These are phyloP conservation scores for Prinsepia uniflora DNA, from an alignment of 306 rosid genomes.

Conservation along the genomic window DNA sequence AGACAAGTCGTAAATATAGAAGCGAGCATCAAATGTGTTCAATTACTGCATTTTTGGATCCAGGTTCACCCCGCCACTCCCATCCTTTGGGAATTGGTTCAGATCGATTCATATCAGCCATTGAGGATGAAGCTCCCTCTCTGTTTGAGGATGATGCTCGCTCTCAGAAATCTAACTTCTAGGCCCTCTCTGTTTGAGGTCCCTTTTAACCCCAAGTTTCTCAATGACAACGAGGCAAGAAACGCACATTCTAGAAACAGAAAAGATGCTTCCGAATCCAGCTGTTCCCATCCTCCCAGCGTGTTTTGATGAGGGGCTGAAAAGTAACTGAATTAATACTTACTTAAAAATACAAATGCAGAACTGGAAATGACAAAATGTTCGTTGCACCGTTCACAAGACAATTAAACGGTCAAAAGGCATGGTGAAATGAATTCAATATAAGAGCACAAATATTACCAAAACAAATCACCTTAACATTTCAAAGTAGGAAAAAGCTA, in stretches of 20 bases:
- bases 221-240: conserved; percentile 14
- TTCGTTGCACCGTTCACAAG: neutral
- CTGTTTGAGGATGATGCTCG: no score
- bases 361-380: conserved; percentile 10
- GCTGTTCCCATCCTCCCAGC: conserved; percentile 20
- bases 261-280: conserved; percentile 10
- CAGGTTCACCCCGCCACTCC: conserved; percentile 6
- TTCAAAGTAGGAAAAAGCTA: neutral
- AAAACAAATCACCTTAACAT: neutral
- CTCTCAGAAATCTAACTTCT: conserved; percentile 3
- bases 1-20: neutral
- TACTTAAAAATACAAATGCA: neutral
- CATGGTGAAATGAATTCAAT: neutral
- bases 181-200: neutral
- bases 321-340: neutral
- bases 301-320: neutral
- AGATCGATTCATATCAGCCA: neutral
- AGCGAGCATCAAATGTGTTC: neutral
- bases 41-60: conserved; percentile 17
- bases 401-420: neutral
- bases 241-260: neutral
- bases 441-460: neutral
- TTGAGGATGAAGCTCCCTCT: neutral
- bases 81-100: conserved; percentile 18
- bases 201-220: neutral